Conservation (phyloP, 495 filamentous ascomycete genomes). For the Gamarada debralockiae region DNA sequence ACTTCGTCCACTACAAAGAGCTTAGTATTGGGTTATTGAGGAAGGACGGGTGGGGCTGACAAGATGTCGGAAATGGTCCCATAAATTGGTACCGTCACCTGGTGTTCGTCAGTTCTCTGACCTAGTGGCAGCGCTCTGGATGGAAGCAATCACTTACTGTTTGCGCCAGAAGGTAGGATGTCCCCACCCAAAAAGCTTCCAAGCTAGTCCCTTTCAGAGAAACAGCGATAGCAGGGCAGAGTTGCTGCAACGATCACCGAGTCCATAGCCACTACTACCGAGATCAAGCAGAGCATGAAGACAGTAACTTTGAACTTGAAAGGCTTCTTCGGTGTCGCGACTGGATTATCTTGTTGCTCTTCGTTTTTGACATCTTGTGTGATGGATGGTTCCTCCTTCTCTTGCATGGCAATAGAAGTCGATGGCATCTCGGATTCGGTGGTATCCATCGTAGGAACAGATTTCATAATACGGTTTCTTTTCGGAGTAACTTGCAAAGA, state of each 20-base stretch:
- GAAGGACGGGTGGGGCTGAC: slow-evolving; percentile 43
- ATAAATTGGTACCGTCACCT: slow-evolving; percentile 6
- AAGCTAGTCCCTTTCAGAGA: slow-evolving; percentile 46
- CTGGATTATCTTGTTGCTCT: not conserved
- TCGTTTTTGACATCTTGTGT: no score
- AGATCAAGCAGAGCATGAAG: slow-evolving; percentile 11
- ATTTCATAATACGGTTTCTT: no score
- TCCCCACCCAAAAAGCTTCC: slow-evolving; percentile 55
- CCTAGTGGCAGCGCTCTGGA: no score
- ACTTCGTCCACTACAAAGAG: slow-evolving; percentile 42
- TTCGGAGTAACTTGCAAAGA: no score
- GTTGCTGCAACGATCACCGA: slow-evolving; percentile 6
- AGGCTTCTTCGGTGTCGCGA: not conserved
- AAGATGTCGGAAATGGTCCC: slow-evolving; percentile 27
- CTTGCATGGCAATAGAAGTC: no score
- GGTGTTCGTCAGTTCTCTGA: not conserved
- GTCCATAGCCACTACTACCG: slow-evolving; percentile 12
- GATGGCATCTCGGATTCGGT: no score
- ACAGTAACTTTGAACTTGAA: slow-evolving; percentile 11
- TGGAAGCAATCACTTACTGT: slow-evolving; percentile 4
- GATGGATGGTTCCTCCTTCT: no score
- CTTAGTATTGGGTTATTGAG: slow-evolving; percentile 38
- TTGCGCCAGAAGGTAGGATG: slow-evolving; percentile 44
- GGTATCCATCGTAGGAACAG: no score
- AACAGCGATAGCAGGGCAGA: slow-evolving; percentile 2